Evolutionary conservation across 371 early-diverging fungal species (phyloP).

Genomic region (Rhizopus sp.): DNA sequence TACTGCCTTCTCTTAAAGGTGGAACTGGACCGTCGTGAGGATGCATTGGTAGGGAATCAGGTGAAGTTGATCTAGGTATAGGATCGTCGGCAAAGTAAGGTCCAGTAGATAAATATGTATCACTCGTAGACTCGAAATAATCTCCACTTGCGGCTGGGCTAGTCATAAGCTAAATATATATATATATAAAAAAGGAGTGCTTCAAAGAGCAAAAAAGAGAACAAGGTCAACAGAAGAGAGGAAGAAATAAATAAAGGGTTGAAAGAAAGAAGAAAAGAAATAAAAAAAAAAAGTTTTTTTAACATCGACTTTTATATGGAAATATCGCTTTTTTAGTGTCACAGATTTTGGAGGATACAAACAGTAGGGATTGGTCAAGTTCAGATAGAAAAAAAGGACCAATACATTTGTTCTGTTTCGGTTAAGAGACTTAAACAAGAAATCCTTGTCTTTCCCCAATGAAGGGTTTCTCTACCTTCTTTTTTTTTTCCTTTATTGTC

Average conservation of each 20-base stretch:
- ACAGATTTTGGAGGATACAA: constrained; percentile 21
- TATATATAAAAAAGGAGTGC: neutral
- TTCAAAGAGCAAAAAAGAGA: neutral
- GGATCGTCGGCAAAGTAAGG: constrained; percentile 18
- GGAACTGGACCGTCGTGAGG: constrained; percentile 10
- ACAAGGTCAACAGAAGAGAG: neutral
- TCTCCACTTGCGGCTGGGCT: neutral
- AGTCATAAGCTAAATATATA: neutral
- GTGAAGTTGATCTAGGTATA: constrained; percentile 25
- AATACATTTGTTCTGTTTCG: neutral
- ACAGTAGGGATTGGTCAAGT: neutral
- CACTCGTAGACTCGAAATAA: constrained; percentile 11
- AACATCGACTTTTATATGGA: neutral
- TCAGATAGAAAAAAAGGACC: neutral
- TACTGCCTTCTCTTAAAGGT: constrained; percentile 10
- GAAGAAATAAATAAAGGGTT: neutral
- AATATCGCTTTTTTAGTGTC: constrained; percentile 14
- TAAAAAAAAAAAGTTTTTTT: neutral
- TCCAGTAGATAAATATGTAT: constrained; percentile 12
- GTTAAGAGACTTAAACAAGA: neutral
- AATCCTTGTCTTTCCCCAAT: neutral
- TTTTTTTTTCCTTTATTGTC: too few relatives aligned
- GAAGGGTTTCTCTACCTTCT: too few relatives aligned
- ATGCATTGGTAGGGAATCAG: constrained; percentile 15
- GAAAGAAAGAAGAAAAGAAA: neutral